Conservation (phyloP, 1,284 basidiomycete species). For the Chiua sp. region DNA sequence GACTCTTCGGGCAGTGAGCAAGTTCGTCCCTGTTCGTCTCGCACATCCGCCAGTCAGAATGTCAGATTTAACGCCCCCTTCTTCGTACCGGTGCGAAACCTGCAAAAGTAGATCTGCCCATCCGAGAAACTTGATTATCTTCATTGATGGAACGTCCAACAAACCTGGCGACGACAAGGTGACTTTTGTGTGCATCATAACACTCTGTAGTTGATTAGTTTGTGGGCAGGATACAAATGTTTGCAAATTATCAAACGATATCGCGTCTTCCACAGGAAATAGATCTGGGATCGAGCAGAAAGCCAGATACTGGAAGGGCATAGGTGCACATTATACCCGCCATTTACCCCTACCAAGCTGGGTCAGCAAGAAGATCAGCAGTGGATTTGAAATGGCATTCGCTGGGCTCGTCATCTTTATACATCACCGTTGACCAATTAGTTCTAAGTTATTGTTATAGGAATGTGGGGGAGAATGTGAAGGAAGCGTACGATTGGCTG, state of each 20-base stretch:
- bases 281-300: not conserved
- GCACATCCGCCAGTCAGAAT: no score
- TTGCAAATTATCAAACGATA: not conserved
- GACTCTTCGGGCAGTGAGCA: not conserved
- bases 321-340: not conserved
- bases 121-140: no score
- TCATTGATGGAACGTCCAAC: no score
- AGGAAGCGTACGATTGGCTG: slow-evolving; percentile 43
- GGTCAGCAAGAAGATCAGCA: not conserved
- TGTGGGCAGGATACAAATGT: not conserved
- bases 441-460: not conserved
- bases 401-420: not conserved
- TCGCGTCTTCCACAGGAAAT: not conserved
- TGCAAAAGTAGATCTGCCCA: no score
- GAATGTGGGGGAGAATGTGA: slow-evolving; percentile 23
- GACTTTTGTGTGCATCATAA: not conserved
- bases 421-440: not conserved
- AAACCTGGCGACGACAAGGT: slow-evolving; percentile 1
- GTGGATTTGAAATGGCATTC: slow-evolving; percentile 1
- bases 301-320: not conserved
- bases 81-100: not conserved
- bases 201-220: not conserved
- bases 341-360: not conserved
- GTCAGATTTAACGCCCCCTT: no score
- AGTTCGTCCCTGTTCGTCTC: not conserved